Percentiles rank a stretch among this genome's conserved stretches.
These are phyloP conservation scores for Fusarium globosum DNA, from an alignment of 2,329 filamentous ascomycete genomes.

Conservation along the genomic window DNA sequence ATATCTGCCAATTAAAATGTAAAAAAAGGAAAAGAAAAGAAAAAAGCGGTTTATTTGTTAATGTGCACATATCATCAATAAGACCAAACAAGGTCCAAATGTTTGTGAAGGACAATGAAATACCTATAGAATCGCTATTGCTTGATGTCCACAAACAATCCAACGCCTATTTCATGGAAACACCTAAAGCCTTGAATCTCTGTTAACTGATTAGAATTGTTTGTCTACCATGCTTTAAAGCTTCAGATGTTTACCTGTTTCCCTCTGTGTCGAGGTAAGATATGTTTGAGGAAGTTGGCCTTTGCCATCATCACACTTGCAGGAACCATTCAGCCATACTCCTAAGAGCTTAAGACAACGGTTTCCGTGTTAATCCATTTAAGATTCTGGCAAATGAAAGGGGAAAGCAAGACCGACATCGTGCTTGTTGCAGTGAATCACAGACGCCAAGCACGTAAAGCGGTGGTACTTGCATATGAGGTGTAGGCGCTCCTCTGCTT, in stretches of 20 bases:
- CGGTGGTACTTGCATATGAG: no score
- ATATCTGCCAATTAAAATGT: no score
- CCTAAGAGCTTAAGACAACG: fast-evolving
- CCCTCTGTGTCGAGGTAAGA: no score
- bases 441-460: no score
- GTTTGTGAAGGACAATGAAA: background rate
- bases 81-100: background rate
- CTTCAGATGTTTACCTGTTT: fast-evolving
- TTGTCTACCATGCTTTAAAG: fast-evolving
- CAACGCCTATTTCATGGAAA: background rate
- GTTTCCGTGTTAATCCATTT: fast-evolving
- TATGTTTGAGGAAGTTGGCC: background rate
- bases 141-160: fast-evolving
- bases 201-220: fast-evolving
- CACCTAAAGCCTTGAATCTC: background rate
- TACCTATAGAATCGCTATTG: background rate
- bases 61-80: no score
- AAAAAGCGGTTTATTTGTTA: no score
- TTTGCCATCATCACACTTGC: background rate
- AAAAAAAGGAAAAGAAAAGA: no score
- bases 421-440: no score
- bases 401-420: no score
- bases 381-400: fast-evolving
- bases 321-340: background rate
- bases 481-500: no score